Conservation (phyloP, 192 early-diverging fungal species). For the Coemansia aciculifera region DNA sequence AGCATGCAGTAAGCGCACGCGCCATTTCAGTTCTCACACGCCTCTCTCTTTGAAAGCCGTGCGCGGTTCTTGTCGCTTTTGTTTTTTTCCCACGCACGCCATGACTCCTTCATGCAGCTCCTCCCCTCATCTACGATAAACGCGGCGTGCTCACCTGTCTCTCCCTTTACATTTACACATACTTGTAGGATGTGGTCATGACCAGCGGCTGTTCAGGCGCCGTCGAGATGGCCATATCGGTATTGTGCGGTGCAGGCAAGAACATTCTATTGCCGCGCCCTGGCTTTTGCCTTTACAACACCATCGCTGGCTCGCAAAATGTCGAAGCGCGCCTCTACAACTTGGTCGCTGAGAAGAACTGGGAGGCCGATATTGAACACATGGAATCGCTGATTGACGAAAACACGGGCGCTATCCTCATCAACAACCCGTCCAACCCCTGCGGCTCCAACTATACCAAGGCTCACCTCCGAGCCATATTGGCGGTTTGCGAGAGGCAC, state of each 20-base stretch:
- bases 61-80: background rate
- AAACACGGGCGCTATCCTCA: constrained; percentile 75
- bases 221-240: constrained; percentile 70
- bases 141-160: background rate
- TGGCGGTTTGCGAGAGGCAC: constrained; percentile 71
- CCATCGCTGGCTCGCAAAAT: constrained; percentile 71
- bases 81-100: constrained; percentile 21
- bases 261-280: constrained; percentile 86
- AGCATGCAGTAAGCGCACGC: constrained; percentile 4
- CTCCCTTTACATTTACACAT: background rate
- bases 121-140: background rate
- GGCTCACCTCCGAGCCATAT: constrained; percentile 69
- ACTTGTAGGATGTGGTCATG: constrained; percentile 71
- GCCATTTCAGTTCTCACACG: constrained; percentile 2
- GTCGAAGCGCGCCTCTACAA: constrained; percentile 81
- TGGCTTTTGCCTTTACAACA: constrained; percentile 86
- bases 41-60: background rate
- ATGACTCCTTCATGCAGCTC: constrained; percentile 7
- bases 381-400: constrained; percentile 79
- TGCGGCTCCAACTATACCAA: constrained; percentile 85
- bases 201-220: constrained; percentile 80
- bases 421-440: constrained; percentile 93
- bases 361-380: constrained; percentile 82
- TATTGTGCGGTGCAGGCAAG: constrained; percentile 73
- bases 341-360: constrained; percentile 73